Base-by-base conservation (phyloP, 257 asterid genomes). In the Marsdenia floribunda region DNA sequence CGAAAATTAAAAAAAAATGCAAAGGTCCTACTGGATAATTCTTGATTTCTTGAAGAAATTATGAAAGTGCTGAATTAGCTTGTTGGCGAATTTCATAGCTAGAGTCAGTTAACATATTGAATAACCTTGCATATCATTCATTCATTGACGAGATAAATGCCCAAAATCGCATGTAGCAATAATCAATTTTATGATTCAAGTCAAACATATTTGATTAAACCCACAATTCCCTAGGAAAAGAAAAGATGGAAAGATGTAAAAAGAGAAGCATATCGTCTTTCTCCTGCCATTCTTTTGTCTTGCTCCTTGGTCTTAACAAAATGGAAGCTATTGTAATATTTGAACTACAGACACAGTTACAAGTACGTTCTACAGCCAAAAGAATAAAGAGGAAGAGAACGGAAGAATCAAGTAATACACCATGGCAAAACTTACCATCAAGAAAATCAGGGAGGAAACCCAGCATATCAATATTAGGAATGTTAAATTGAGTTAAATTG, bases 391-490 rank as follows among this genome's bases (percentile, higher is more conserved):
- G 66, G 38, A 58, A 22, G 12, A 1, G 16, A 69, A 44, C 46
- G 18, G 19, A 33, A 54, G 1, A 13, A 24, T 38, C 37, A 26
- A 24, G 12, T 58, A 29, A 80, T 60, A 57, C 65, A 54, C 75
- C 64, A 52, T 68, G 67, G 49, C 49, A 71, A 75, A 65, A 82
- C 96, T 77, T 78, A 95, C 99, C 99, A 83, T 95, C 99, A 77
- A 95, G 99, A 85, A 95, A 95, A 85, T 95, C 99, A 68, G 99
- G 99, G 71, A 95, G 98, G 85, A 95, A 95, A 40, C 99, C 99
- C 78, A 95, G 90, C 99, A 95, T 95, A 85, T 95, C 99, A 52
- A 95, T 95, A 74, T 93, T 98, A n/a, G n/a, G n/a, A n/a, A n/a
- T n/a, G n/a, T n/a, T n/a, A n/a, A n/a, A n/a, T n/a, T n/a, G n/a